Conservation (phyloP, 495 filamentous ascomycete species). For the Ascodesmis nigricans region DNA sequence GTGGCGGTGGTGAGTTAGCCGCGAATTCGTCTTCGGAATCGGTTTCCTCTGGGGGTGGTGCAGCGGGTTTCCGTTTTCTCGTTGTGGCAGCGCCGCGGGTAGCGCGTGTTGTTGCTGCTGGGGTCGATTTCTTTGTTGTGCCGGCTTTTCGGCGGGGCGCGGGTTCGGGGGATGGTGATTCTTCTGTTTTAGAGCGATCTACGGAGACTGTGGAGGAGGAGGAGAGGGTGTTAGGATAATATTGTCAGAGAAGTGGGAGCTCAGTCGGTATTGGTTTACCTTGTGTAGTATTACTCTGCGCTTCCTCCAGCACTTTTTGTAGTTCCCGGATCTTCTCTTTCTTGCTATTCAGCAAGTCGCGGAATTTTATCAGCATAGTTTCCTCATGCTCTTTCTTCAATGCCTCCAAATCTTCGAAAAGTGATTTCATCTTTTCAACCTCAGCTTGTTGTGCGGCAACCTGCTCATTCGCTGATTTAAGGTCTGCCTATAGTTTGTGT, state of each 20-base stretch:
- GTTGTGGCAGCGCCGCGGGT: background rate
- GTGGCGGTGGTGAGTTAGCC: too few relatives aligned
- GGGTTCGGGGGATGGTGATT: background rate
- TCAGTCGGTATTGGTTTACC: background rate
- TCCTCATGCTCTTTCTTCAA: conserved; percentile 27
- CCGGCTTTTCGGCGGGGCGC: conserved; percentile 1
- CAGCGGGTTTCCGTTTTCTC: conserved; percentile 11
- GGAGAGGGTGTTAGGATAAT: background rate
- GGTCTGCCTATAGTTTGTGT: background rate
- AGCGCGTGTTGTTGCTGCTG: conserved; percentile 5
- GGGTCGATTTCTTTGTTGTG: background rate
- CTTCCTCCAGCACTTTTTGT: conserved; percentile 6
- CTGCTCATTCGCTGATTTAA: conserved; percentile 7
- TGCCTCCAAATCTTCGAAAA: conserved; percentile 27
- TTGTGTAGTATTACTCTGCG: background rate
- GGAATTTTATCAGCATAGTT: conserved; percentile 19
- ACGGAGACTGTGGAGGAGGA: background rate
- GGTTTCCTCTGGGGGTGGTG: background rate
- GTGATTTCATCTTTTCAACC: conserved; percentile 26
- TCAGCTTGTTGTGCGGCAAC: conserved; percentile 20
- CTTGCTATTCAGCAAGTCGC: conserved; percentile 14
- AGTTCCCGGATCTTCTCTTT: conserved; percentile 15
- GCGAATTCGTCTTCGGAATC: conserved; percentile 11
- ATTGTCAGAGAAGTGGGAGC: background rate
- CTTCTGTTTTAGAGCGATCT: background rate